Evolutionary conservation across 1,284 basidiomycete species (phyloP).

Genomic region (Pyrrhoderma lamaoense): DNA sequence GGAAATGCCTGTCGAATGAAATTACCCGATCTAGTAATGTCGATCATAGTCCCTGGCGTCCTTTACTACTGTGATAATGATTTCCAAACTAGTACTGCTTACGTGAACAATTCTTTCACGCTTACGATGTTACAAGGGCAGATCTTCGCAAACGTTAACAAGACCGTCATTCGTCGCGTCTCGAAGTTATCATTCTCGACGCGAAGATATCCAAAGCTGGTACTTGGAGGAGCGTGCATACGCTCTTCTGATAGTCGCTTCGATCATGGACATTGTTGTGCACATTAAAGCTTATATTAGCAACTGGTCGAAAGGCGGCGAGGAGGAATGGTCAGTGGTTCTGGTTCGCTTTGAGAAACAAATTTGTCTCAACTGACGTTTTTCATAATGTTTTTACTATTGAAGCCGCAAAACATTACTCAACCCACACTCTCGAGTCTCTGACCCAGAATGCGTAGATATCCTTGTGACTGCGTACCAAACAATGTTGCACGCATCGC

Average conservation of each 20-base stretch:
- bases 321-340: slow-evolving; percentile 48
- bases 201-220: too few species aligned
- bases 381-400: slow-evolving; percentile 17
- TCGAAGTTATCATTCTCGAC: too few species aligned
- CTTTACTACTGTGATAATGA: too few species aligned
- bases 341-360: neutral
- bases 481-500: slow-evolving; percentile 50
- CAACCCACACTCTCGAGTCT: slow-evolving; percentile 48
- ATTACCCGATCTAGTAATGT: too few species aligned
- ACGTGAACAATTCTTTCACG: too few species aligned
- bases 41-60: too few species aligned
- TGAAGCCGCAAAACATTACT: slow-evolving; percentile 51
- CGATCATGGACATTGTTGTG: slow-evolving; percentile 46
- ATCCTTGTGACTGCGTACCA: slow-evolving; percentile 58
- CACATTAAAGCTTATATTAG: slow-evolving; percentile 39
- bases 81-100: too few species aligned
- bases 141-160: too few species aligned
- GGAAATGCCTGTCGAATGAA: too few species aligned
- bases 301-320: slow-evolving; percentile 51
- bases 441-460: slow-evolving; percentile 44
- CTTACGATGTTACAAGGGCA: too few species aligned
- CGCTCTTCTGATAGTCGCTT: neutral
- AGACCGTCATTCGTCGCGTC: too few species aligned
- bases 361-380: neutral
- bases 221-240: too few species aligned